Percentiles rank a stretch among this genome's conserved stretches.
These are phyloP conservation scores for Suhomyces prunicola DNA, from an alignment of 805 yeast genomes.

Conservation along the genomic window DNA sequence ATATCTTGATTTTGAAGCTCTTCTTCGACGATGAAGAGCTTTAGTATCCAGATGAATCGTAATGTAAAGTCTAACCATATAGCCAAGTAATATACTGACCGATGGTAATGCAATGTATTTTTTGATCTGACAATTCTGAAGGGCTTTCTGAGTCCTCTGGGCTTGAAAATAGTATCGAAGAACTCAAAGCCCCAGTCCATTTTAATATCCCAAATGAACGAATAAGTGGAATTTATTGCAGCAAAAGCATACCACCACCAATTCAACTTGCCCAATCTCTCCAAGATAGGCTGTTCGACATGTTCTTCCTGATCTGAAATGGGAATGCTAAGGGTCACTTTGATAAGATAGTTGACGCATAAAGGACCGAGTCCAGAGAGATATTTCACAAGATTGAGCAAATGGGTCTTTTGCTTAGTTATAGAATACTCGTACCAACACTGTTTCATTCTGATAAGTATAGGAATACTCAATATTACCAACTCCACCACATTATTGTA, in stretches of 20 bases:
- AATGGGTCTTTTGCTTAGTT: slow-evolving; percentile 51
- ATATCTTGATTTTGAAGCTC: slow-evolving; percentile 9
- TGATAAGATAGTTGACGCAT: slow-evolving; percentile 24
- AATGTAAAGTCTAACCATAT: slow-evolving; percentile 58
- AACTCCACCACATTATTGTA: slow-evolving; percentile 31
- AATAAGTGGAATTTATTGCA: slow-evolving; percentile 66
- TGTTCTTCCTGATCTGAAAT: slow-evolving; percentile 5
- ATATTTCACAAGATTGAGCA: slow-evolving; percentile 76
- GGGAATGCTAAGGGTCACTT: slow-evolving; percentile 5
- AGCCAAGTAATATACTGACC: slow-evolving; percentile 51
- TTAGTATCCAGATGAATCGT: slow-evolving; percentile 75
- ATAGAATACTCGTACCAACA: slow-evolving; percentile 66
- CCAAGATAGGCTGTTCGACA: slow-evolving; percentile 11
- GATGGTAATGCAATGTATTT: neutral
- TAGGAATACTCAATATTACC: slow-evolving; percentile 50
- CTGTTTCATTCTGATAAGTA: slow-evolving; percentile 74
- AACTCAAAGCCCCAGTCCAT: slow-evolving; percentile 83
- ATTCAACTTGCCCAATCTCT: slow-evolving; percentile 21
- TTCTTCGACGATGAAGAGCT: slow-evolving; percentile 39
- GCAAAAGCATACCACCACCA: slow-evolving; percentile 43
- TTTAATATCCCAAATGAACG: slow-evolving; percentile 85
- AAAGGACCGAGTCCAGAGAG: slow-evolving; percentile 50
- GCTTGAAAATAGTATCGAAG: slow-evolving; percentile 32
- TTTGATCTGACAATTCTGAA: slow-evolving; percentile 1
- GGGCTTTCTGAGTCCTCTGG: neutral